Percentiles rank a stretch among this genome's conserved stretches.
phyloP scores from a whole-genome alignment of 2,329 filamentous ascomycete species.

The Fusarium poae region DNA sequence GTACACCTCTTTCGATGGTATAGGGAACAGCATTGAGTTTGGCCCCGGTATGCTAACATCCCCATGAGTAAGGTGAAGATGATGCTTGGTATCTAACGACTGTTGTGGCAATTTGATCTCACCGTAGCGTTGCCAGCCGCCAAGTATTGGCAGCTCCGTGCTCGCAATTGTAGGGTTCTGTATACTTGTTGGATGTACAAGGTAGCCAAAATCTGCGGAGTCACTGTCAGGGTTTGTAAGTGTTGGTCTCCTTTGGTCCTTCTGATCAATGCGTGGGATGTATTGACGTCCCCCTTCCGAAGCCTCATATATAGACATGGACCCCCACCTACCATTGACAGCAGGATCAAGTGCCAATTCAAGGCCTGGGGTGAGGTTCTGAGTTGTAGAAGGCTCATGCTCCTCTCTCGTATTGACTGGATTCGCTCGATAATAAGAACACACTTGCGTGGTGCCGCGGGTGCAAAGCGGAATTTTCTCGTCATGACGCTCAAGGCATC shows the following conservation, averaged over 20 bases:
- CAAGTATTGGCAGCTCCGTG: not conserved
- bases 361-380: not conserved
- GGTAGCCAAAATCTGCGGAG: not conserved
- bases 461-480: not conserved
- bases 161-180: not conserved
- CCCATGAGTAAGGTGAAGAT: not conserved
- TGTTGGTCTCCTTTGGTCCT: not conserved
- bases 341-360: not conserved
- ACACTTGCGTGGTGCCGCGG: not conserved
- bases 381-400: not conserved
- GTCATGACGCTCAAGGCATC: not conserved
- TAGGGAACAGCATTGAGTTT: not conserved
- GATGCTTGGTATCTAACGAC: not conserved
- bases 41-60: not conserved
- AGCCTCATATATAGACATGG: constrained; percentile 4
- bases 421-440: not conserved
- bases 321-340: not conserved
- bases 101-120: not conserved
- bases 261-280: not conserved
- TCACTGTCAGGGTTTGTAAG: not conserved
- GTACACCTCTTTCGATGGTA: not conserved
- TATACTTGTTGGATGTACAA: not conserved
- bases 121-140: not conserved
- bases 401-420: not conserved
- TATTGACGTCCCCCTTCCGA: constrained; percentile 16